A percentile compares a stretch with the other conserved stretches of the same genome.
phyloP scores from a whole-genome alignment of 164 flowering plant species.

The Magnolia kwangsiensis region DNA sequence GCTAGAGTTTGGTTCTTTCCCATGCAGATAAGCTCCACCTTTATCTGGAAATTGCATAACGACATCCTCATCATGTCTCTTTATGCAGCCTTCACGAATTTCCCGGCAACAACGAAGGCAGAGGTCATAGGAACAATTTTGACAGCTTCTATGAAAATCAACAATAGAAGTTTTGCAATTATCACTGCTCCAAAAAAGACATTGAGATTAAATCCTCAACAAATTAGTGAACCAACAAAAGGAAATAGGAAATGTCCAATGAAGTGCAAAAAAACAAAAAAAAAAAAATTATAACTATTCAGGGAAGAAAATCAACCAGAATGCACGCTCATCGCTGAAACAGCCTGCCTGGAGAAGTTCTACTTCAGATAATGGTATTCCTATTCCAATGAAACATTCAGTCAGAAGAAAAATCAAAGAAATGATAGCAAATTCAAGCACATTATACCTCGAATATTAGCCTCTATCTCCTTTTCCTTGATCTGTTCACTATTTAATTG shows the following conservation, averaged over 20 bases:
- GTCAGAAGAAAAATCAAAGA: background rate
- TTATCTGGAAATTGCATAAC: constrained; percentile 17
- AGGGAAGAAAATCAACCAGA: constrained; percentile 37
- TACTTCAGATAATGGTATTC: constrained; percentile 28
- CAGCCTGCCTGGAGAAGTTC: constrained; percentile 21
- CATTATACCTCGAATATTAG: constrained; percentile 41
- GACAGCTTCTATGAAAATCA: constrained; percentile 60
- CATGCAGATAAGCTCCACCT: constrained; percentile 47
- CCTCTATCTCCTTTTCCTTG: constrained; percentile 45
- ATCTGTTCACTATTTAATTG: constrained; percentile 35
- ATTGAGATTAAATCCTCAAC: constrained; percentile 1
- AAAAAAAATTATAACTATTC: background rate
- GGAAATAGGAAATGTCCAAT: background rate
- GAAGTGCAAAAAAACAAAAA: background rate
- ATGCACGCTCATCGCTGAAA: constrained; percentile 37
- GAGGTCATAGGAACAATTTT: constrained; percentile 51
- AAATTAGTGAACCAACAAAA: background rate
- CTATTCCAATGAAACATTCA: constrained; percentile 24
- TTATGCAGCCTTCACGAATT: constrained; percentile 40
- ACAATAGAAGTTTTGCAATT: constrained; percentile 59
- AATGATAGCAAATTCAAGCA: constrained; percentile 1
- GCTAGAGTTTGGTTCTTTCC: constrained; percentile 4
- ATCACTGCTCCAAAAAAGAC: constrained; percentile 35
- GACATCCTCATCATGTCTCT: constrained; percentile 27
- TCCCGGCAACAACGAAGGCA: constrained; percentile 67